phyloP scores from a whole-genome alignment of 1,139 yeast species.

The Cylindricascospora bacillispora region DNA sequence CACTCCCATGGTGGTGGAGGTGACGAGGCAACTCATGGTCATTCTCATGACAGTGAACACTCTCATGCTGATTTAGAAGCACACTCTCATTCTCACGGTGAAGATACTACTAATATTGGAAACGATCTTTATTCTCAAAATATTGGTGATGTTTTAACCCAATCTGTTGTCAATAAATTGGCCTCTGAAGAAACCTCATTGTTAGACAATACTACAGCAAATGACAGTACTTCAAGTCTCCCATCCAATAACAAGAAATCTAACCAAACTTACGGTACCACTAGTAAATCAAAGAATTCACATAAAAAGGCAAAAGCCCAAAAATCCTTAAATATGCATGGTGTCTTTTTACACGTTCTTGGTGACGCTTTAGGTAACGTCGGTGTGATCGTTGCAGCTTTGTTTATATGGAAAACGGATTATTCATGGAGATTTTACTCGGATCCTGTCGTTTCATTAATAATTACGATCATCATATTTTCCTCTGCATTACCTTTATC shows the following conservation, averaged over 20 bases:
- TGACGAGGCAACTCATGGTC: constrained; percentile 26
- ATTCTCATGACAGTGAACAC: constrained; percentile 28
- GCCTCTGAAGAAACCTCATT: constrained; percentile 27
- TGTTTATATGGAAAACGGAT: constrained; percentile 88
- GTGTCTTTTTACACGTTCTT: constrained; percentile 85
- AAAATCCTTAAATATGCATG: constrained; percentile 85
- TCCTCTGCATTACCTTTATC: constrained; percentile 88
- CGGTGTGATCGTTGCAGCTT: constrained; percentile 83
- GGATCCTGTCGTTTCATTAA: constrained; percentile 76
- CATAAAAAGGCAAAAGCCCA: constrained; percentile 13
- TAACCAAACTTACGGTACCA: constrained; percentile 2
- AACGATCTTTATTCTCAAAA: constrained; percentile 7
- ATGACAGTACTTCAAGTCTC: constrained; percentile 19
- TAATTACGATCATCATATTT: constrained; percentile 79
- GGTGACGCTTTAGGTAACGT: constrained; percentile 95
- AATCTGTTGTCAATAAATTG: constrained; percentile 14
- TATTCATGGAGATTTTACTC: constrained; percentile 76
- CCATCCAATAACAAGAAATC: constrained; percentile 11
- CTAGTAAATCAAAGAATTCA: constrained; percentile 6
- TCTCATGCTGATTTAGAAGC: constrained; percentile 19
- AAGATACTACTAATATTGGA: constrained; percentile 6
- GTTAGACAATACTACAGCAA: constrained; percentile 17
- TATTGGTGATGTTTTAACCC: constrained; percentile 18
- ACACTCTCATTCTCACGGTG: constrained; percentile 11
- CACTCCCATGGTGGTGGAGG: constrained; percentile 33